Evolutionary conservation across 2,329 filamentous ascomycete genomes (phyloP), one percentile per base, ranked within the genome.

Genomic region (Pleurostoma richardsiae): DNA sequence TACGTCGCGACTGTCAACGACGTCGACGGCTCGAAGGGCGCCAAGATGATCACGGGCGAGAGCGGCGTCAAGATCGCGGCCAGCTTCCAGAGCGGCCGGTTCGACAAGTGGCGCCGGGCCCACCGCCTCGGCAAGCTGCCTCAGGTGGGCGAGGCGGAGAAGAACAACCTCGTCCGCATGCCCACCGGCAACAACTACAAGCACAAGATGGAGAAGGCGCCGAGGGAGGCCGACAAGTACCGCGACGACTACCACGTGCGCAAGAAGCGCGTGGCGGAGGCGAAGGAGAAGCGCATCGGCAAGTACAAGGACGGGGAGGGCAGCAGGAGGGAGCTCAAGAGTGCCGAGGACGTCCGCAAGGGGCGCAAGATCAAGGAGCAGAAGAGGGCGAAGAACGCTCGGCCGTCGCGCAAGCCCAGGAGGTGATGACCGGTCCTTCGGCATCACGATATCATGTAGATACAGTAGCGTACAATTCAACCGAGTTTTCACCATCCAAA

Each of bases 41-140:
- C 70, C 49, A 79, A 78, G 61, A 85, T 96, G 71, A 85, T 96
- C 47, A 79, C 82, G 52, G 91, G 94, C 58, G 94, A 99, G 71
- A 89, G 83, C 60, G 94, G 94, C 46, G 89, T 92, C 72, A 97
- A 96, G 74, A 96, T 99, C 58, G 90, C 94, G 2, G 90, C 94
- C 41, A 86, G 79, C 50, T 97, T 99, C 80, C 85, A 92, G 62
- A 91, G 86, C 65, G 94, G 95, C 33, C 85, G 92, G 41, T 99
- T 95, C 71, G 91, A 97, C 63, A 82, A 79, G 54, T 99, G 94
- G 95, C 87, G 85, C 65, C 90, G 87, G 63, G 82, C 86, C 26
- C 88, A 97, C 71, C 87, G 89, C 54, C 74, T 97, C 41, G 82
- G 83, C 47, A 79, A 83, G 19, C 68, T 95, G 61, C 91, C 91